Conservation (phyloP, 2,329 filamentous ascomycete genomes). For the Bisporella sp. region DNA sequence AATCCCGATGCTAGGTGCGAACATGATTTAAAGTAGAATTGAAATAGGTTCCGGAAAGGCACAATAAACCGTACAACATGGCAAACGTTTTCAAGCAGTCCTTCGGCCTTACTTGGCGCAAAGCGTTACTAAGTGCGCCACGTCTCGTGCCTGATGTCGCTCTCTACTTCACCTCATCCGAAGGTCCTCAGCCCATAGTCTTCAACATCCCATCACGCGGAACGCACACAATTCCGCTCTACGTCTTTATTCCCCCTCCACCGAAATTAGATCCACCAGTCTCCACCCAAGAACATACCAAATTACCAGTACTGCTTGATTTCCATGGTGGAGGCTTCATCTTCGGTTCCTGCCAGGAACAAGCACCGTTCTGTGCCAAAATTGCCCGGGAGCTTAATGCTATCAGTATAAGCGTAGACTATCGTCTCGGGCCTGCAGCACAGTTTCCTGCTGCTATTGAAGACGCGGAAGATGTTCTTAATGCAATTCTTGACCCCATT, state of each 20-base stretch:
- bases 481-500: neutral
- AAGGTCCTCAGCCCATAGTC: neutral
- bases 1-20: too few relatives aligned
- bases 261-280: neutral
- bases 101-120: neutral
- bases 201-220: neutral
- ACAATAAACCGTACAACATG: neutral
- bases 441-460: slow-evolving; percentile 1
- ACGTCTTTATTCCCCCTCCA: neutral
- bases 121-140: neutral
- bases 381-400: neutral
- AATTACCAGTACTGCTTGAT: neutral
- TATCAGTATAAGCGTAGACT: neutral
- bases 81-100: neutral
- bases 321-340: slow-evolving; percentile 1
- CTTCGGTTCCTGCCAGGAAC: slow-evolving; percentile 2
- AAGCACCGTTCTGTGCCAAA: slow-evolving; percentile 1
- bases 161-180: neutral
- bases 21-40: too few relatives aligned
- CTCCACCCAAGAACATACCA: neutral
- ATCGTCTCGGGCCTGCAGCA: neutral
- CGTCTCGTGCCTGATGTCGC: neutral
- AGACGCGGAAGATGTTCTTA: slow-evolving; percentile 1
- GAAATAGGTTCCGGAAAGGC: too few relatives aligned
- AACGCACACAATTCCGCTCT: neutral